Evolutionary conservation across 2,329 filamentous ascomycete genomes (phyloP).

Genomic region (Apiospora phragmitis): DNA sequence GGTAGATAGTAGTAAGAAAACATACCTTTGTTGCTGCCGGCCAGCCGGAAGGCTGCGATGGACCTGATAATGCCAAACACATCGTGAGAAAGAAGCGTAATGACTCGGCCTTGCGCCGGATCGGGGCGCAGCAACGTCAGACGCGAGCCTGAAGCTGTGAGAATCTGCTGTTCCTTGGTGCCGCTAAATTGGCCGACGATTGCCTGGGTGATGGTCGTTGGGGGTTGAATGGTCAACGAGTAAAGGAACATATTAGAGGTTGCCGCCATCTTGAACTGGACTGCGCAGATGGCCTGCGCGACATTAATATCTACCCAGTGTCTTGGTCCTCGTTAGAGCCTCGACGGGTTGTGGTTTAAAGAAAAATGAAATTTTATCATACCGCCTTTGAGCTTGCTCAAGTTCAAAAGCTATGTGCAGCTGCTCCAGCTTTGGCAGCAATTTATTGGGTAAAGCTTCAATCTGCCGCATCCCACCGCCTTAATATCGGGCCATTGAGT

Average conservation of each 20-base stretch:
- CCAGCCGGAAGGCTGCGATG: constrained; percentile 85
- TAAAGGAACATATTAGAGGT: constrained; percentile 99
- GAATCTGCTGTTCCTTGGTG: constrained; percentile 96
- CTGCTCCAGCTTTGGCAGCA: neutral
- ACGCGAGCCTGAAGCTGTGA: constrained; percentile 88
- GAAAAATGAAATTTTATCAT: neutral
- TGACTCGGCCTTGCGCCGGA: constrained; percentile 80
- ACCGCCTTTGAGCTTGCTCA: neutral
- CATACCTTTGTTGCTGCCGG: constrained; percentile 95
- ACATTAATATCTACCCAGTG: constrained; percentile 19
- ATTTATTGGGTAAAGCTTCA: constrained; percentile 4
- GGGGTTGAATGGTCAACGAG: constrained; percentile 91
- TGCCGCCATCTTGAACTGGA: constrained; percentile 73
- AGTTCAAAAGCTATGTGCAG: constrained; percentile 2
- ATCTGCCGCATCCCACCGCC: constrained; percentile 10
- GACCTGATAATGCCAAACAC: constrained; percentile 94
- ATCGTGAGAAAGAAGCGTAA: constrained; percentile 85
- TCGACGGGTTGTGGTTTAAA: neutral
- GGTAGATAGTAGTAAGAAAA: constrained; percentile 39
- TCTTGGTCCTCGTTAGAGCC: constrained; percentile 6
- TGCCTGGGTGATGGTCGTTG: constrained; percentile 85
- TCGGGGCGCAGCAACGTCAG: constrained; percentile 87
- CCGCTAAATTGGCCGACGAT: constrained; percentile 94
- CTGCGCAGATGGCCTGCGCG: constrained; percentile 35
- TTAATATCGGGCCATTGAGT: neutral